Evolutionary conservation across 1,284 basidiomycete genomes (phyloP).

Genomic region (Salmacisia buchloeana): DNA sequence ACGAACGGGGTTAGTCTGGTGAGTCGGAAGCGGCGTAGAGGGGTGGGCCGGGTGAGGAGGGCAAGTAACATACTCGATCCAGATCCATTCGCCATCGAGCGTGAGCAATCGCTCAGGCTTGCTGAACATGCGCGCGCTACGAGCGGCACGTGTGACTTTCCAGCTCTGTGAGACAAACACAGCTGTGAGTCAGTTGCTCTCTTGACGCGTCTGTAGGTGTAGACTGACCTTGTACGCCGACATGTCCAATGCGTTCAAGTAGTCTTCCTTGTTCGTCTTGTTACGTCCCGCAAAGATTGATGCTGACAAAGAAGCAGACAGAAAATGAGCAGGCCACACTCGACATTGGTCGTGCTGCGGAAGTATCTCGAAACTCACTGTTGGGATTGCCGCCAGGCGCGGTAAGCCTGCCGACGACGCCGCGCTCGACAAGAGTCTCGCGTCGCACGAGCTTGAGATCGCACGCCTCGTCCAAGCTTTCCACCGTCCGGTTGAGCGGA

Average conservation of each 20-base stretch:
- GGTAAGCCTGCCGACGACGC: conserved; percentile 51
- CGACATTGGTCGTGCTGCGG: too few species aligned
- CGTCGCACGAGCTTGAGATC: conserved; percentile 78
- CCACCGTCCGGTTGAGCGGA: conserved; percentile 90
- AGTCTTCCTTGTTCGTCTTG: conserved; percentile 1
- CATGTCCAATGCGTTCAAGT: conserved; percentile 9
- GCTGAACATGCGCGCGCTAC: conserved; percentile 77
- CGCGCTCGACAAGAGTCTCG: conserved; percentile 26
- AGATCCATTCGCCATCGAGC: conserved; percentile 90
- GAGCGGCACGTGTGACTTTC: conserved; percentile 60
- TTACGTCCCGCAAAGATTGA: conserved; percentile 6
- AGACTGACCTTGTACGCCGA: conserved; percentile 12
- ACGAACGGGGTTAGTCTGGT: not conserved
- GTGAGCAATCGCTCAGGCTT: conserved; percentile 78
- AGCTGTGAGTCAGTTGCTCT: not conserved
- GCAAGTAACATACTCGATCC: conserved; percentile 60
- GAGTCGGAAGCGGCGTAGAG: not conserved
- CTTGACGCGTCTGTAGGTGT: too few species aligned
- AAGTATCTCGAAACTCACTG: conserved; percentile 55
- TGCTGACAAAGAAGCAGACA: conserved; percentile 2
- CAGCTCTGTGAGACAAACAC: conserved; percentile 14
- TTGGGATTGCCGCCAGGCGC: conserved; percentile 74
- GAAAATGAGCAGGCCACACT: conserved; percentile 12
- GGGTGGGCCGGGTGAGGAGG: not conserved
- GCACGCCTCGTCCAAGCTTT: conserved; percentile 77